Evolutionary conservation across 2,329 filamentous ascomycete genomes (phyloP).

Genomic region (Penicillium brevicompactum): DNA sequence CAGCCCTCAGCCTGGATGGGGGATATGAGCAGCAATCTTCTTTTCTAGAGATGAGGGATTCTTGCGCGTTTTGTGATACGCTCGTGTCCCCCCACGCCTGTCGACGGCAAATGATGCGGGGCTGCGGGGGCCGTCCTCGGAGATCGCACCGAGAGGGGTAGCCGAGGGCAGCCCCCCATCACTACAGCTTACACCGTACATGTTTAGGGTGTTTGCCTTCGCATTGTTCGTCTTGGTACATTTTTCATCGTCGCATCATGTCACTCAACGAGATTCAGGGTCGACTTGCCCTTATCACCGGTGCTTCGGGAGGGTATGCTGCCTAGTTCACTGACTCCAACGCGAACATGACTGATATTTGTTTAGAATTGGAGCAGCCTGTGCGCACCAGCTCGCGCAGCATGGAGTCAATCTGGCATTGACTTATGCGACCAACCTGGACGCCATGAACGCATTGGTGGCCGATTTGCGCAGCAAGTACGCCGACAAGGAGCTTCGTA

Average conservation of each 20-base stretch:
- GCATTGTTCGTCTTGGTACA: background rate
- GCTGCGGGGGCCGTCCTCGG: slow-evolving; percentile 26
- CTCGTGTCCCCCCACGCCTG: background rate
- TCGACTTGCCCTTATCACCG: slow-evolving; percentile 61
- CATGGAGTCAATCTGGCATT: slow-evolving; percentile 59
- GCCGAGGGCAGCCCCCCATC: slow-evolving; percentile 13
- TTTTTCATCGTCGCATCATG: slow-evolving; percentile 9
- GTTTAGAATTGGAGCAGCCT: slow-evolving; percentile 61
- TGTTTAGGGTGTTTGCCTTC: background rate
- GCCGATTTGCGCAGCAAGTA: slow-evolving; percentile 41
- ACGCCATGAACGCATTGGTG: slow-evolving; percentile 50
- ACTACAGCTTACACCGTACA: slow-evolving; percentile 1
- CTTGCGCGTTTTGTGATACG: background rate
- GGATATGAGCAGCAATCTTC: slow-evolving; percentile 41
- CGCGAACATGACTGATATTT: slow-evolving; percentile 3
- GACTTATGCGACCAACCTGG: slow-evolving; percentile 58
- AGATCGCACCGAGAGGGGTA: slow-evolving; percentile 25
- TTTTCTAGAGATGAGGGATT: slow-evolving; percentile 27
- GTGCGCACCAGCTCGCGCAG: slow-evolving; percentile 57
- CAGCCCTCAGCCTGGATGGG: slow-evolving; percentile 44
- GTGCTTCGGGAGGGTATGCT: slow-evolving; percentile 61
- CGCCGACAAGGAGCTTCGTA: slow-evolving; percentile 35
- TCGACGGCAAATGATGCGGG: slow-evolving; percentile 26
- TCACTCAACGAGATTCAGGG: slow-evolving; percentile 52
- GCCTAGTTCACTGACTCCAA: background rate